Conservation (phyloP, 78 protist genomes). For the Emiliania huxleyi region DNA sequence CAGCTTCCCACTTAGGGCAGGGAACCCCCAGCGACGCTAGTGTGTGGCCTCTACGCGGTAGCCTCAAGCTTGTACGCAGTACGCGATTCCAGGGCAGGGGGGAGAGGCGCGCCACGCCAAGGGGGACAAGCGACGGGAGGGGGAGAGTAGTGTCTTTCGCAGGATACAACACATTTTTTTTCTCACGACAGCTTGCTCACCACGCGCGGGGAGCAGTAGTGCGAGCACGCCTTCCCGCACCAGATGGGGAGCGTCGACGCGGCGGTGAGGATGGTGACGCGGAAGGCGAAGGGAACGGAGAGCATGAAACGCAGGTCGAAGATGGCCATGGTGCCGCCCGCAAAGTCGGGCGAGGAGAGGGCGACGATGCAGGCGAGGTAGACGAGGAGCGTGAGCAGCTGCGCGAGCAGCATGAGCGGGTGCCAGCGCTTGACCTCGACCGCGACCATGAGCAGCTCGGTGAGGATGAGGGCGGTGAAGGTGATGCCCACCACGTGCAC, state of each 20-base stretch:
- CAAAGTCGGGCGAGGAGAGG: neutral
- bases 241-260: neutral
- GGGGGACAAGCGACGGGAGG: too few species aligned
- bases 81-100: too few species aligned
- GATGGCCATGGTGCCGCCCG: neutral
- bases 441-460: constrained; percentile 89
- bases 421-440: constrained; percentile 71
- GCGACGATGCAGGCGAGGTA: neutral
- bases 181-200: neutral
- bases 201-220: neutral
- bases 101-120: too few species aligned
- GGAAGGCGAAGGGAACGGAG: neutral
- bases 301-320: neutral
- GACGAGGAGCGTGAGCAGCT: neutral
- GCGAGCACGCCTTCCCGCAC: neutral
- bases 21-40: too few species aligned
- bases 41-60: too few species aligned
- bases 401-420: neutral
- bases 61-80: too few species aligned
- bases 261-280: neutral
- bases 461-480: constrained; percentile 92
- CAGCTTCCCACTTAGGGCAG: too few species aligned
- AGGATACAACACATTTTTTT: too few species aligned
- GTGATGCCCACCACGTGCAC: constrained; percentile 87
- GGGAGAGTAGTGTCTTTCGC: too few species aligned